Percentiles rank a stretch among this genome's conserved stretches.
These are phyloP conservation scores for Sesbania bispinosa DNA, from an alignment of 306 rosid species.

Conservation along the genomic window DNA sequence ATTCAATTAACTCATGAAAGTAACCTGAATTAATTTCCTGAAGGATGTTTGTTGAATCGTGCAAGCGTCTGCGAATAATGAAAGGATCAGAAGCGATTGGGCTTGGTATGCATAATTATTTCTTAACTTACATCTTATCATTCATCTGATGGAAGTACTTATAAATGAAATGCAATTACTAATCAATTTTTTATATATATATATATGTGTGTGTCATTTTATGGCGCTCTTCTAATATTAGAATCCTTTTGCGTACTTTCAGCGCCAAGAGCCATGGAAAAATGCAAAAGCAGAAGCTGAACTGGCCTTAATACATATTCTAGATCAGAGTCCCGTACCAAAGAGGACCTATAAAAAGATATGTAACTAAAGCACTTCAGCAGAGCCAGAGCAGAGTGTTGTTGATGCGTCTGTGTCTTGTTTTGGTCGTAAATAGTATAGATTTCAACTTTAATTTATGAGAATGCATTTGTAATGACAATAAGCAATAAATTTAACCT, in stretches of 20 bases:
- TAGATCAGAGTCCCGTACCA: constrained; percentile 3
- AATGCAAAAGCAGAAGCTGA: constrained; percentile 99
- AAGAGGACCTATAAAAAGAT: constrained; percentile 24
- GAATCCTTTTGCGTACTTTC: too few relatives aligned
- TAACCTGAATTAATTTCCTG: constrained; percentile 15
- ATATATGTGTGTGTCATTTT: too few relatives aligned
- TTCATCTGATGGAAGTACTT: background rate
- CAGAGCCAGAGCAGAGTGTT: constrained; percentile 32
- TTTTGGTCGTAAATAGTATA: constrained; percentile 60
- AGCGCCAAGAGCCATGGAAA: constrained; percentile 99
- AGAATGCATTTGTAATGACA: constrained; percentile 60
- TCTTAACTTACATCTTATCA: background rate
- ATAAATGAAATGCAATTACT: too few relatives aligned
- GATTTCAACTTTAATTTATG: constrained; percentile 46
- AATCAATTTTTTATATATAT: too few relatives aligned
- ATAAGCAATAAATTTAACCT: constrained; percentile 64
- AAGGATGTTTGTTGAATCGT: constrained; percentile 96
- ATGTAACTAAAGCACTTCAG: constrained; percentile 34
- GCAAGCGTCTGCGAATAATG: constrained; percentile 98
- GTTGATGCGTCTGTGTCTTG: constrained; percentile 51
- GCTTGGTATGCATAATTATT: constrained; percentile 56
- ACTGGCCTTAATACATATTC: background rate
- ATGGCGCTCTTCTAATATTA: too few relatives aligned
- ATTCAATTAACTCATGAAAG: background rate
- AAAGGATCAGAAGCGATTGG: constrained; percentile 99